Evolutionary conservation across 2,329 filamentous ascomycete species (phyloP), one percentile per base, ranked within the genome.

Genomic region (Fusarium longipes): DNA sequence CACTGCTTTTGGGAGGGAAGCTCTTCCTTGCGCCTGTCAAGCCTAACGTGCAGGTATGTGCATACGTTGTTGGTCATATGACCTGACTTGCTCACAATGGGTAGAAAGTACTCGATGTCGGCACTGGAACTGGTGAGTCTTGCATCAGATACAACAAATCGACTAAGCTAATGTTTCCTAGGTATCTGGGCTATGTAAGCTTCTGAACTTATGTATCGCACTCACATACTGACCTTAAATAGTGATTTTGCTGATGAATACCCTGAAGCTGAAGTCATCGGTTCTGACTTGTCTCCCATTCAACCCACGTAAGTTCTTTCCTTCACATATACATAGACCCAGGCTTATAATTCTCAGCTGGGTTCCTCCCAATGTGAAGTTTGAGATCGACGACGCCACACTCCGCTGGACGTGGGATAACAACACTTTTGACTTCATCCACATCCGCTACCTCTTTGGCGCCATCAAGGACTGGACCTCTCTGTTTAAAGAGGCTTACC

Each of bases 111-210:
- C 57, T 72, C 4, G 70, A 72, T 22, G 63, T 72, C 14, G 70
- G 70, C 9, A 72, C 70, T 24, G 70, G 70, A 58, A 67, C 64
- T 18, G 64, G 64, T 65, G 48, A 44, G 60, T 42, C 1, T 22
- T 29, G 24, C 6, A 8, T 27, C 7, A 6, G 35, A 35, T 1
- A 9, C 20, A 9, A 3, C 17, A 7, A 14, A 2, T 10, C 3
- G 22, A 22, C 27, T 36, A 2, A 12, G 32, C 44, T 62, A 22
- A 56, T 10, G 1, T 18, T 7, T 8, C 1, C 5, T 6, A 72
- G 70, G 70, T 18, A 72, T 72, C 24, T 72, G 70, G 70, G 70
- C 70, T 12, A 72, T 72, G 70, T 72, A 58, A 33, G 51, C 4
- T 8, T n/a, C 3, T 17, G 0, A 6, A 24, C 5, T n/a, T 6